Evolutionary conservation across 1,284 basidiomycete genomes (phyloP), one percentile per base, ranked within the genome.

Genomic region (Sanguinoderma infundibulare): DNA sequence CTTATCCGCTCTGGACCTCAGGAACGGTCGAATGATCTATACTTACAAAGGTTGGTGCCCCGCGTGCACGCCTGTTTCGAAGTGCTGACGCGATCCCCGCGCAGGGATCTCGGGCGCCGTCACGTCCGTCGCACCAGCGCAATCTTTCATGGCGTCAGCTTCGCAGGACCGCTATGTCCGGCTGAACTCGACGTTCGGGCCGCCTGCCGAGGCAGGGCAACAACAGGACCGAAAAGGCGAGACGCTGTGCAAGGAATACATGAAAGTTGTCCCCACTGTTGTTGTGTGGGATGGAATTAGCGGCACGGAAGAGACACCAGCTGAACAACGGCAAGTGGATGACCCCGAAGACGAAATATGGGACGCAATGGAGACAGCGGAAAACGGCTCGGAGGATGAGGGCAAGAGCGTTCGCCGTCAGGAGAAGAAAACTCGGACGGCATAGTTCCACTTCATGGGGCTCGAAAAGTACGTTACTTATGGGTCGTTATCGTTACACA

Each of bases 21-120:
- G 95, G 15, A 94, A 84, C 49, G 94, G 95, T 0, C 78, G 82
- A 50, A 75, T 89, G 9, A 73, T 86, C 5, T 95, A 92, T 73
- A 82, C 86, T 1, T 94, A 94, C 70, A 88, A 87, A 80, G 88
- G 91, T 87, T 57, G 54, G 66, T 55, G 14, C 26, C 46, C n/a
- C 30, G 17, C 30, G 34, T 35, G 14, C 24, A 10, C 35, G 10
- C 1, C 22, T 17, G 2, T 42, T 24, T 24, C 12, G 9, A 17
- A 22, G n/a, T n/a, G 12, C 22, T 59, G 22, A 52, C 30, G 26
- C 6, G 14, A 24, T 1, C 9, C 10, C 2, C 7, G 2, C 15
- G 14, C 63, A 92, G 91, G 89, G 49, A 74, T 93, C 55, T 80
- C 91, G 2, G 91, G 89, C 20, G 81, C 90, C 32, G 78, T 91